Percentiles rank a stretch among this genome's conserved stretches.
phyloP scores from a whole-genome alignment of 768 basidiomycete species.

The Tricholoma flavovirens region DNA sequence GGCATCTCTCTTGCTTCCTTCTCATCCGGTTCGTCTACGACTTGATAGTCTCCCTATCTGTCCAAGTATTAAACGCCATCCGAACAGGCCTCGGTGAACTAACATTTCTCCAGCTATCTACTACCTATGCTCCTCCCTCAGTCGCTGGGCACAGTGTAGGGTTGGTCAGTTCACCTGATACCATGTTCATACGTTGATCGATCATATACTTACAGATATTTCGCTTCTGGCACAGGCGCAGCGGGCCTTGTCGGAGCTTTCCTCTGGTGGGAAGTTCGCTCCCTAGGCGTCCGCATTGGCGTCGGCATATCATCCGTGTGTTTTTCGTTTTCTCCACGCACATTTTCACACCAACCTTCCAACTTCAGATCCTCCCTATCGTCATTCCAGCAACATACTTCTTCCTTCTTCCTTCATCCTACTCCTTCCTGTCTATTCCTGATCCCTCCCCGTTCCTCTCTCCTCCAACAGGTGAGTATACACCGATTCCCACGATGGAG shows the following conservation, averaged over 20 bases:
- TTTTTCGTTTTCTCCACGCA: not conserved
- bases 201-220: slow-evolving; percentile 53
- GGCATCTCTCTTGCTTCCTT: slow-evolving; percentile 81
- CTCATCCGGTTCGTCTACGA: slow-evolving; percentile 56
- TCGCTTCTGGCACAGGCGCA: slow-evolving; percentile 90
- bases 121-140: slow-evolving; percentile 64
- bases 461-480: not conserved
- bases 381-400: slow-evolving; percentile 74
- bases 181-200: not conserved
- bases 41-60: not conserved
- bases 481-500: not conserved
- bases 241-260: slow-evolving; percentile 91
- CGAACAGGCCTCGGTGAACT: slow-evolving; percentile 81
- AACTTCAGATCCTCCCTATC: slow-evolving; percentile 68
- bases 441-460: not conserved
- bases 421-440: not conserved
- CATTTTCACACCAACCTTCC: not conserved
- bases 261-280: slow-evolving; percentile 90
- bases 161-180: slow-evolving; percentile 28
- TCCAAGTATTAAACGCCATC: not conserved
- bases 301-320: slow-evolving; percentile 80
- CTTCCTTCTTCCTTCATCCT: slow-evolving; percentile 51
- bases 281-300: slow-evolving; percentile 76
- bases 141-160: slow-evolving; percentile 78
- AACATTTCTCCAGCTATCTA: slow-evolving; percentile 92